These are phyloP conservation scores for Silene conica DNA, from an alignment of 148 eudicot species.

Conservation along the genomic window DNA sequence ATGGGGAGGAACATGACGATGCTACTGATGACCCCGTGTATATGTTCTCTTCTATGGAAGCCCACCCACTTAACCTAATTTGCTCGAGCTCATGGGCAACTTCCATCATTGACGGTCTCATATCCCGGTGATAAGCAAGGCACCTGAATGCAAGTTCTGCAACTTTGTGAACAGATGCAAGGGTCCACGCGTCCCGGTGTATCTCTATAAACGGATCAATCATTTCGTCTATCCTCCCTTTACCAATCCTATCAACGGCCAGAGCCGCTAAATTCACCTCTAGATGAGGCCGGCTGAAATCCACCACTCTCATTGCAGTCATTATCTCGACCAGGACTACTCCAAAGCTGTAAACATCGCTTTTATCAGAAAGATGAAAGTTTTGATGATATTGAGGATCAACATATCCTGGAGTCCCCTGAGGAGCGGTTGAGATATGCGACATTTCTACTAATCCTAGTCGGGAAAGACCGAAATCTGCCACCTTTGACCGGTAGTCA, in stretches of 20 bases:
- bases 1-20: constrained; percentile 67
- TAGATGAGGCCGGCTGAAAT: constrained; percentile 53
- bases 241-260: constrained; percentile 70
- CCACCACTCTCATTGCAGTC: constrained; percentile 74
- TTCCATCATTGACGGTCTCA: constrained; percentile 84
- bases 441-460: constrained; percentile 69
- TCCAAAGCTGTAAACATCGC: constrained; percentile 87
- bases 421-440: constrained; percentile 81
- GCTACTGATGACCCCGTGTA: constrained; percentile 53
- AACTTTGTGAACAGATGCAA: constrained; percentile 62
- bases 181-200: constrained; percentile 77
- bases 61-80: constrained; percentile 51
- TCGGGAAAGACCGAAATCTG: constrained; percentile 81
- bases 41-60: constrained; percentile 48
- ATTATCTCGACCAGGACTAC: constrained; percentile 82
- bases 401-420: constrained; percentile 82
- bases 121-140: constrained; percentile 70
- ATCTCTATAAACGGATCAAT: constrained; percentile 65
- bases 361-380: constrained; percentile 79
- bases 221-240: constrained; percentile 67
- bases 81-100: constrained; percentile 74
- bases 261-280: constrained; percentile 80
- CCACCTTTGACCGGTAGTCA: constrained; percentile 60
- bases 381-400: constrained; percentile 84
- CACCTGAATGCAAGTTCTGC: constrained; percentile 86